Base-by-base conservation (phyloP, 305 asterid species). In the Fraxinus greggii region DNA sequence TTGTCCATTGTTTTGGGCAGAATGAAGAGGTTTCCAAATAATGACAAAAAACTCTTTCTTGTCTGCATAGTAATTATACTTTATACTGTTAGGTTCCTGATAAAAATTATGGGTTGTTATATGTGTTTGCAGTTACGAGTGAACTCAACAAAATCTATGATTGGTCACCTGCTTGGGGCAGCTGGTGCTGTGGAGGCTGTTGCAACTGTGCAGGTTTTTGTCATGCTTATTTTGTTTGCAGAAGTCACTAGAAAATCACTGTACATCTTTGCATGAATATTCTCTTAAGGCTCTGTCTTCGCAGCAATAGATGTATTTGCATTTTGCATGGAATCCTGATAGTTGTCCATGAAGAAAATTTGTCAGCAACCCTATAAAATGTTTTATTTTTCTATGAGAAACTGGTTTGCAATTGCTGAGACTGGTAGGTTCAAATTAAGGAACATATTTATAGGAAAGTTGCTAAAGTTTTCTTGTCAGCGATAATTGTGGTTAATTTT, bases 1-100 rank as follows among this genome's bases (percentile, higher is more conserved):
- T 93, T 74, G 51, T 88, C 79, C 92, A 78, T 83, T 93, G 98
- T 90, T 93, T 95, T 85, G 97, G 97, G 82, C 86, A 92, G 89
- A 95, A 95, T 84, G 91, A 90, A 6, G 93, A 92, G 98, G 98
- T 92, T 80, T 73, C 31, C 51, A 61, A 56, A 76, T 78, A 63
- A 79, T 69, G 38, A 72, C 48, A 59, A 29, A 17, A 28, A 79
- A n/a, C n/a, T n/a, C 81, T 82, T 59, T 78, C 36, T 21, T 28
- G 32, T 69, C 69, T n/a, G 23, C 85, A 7, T 23, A 40, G 7
- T 40, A 5, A 40, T 54, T 12, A 4, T 10, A 31, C 6, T 31
- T 8, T 36, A 29, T 10, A 12, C 12, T 12, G n/a, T 45, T 45
- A 45, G 15, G 56, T 45, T 45, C n/a, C n/a, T 45, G 56, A 9